phyloP scores from a whole-genome alignment of 257 asterid genomes.

The Nicotiana obtusifolia region DNA sequence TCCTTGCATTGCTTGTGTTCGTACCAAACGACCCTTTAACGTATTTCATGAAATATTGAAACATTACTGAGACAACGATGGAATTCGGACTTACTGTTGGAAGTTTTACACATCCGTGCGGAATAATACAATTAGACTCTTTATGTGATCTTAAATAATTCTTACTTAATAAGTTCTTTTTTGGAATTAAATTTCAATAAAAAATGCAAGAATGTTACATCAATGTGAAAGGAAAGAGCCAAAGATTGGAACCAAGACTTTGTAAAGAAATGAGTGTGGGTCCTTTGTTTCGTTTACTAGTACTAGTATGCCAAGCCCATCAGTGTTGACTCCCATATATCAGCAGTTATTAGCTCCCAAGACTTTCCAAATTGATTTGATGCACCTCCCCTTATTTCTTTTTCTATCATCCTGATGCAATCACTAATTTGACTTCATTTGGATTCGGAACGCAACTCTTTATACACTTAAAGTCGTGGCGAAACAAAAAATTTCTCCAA shows the following conservation, averaged over 20 bases:
- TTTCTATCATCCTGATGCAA: not conserved
- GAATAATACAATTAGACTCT: no score
- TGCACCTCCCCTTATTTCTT: not conserved
- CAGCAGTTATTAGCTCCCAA: not conserved
- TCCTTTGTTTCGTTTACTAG: not conserved
- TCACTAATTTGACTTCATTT: not conserved
- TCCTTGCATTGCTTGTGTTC: no score
- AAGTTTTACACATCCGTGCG: no score
- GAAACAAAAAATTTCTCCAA: no score
- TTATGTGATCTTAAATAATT: no score
- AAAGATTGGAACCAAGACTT: not conserved
- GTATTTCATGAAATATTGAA: not conserved
- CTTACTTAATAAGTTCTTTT: no score
- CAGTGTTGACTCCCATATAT: not conserved
- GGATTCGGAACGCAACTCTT: not conserved
- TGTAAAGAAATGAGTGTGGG: not conserved
- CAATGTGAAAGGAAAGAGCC: not conserved
- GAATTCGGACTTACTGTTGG: no score
- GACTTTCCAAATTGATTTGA: not conserved
- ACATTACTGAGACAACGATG: not conserved
- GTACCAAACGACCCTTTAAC: no score
- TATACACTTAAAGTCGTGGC: not conserved
- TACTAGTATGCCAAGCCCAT: not conserved
- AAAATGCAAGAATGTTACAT: no score
- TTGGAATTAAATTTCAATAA: no score